phyloP scores from a whole-genome alignment of 257 asterid genomes.

The Thymus mandschuricus region DNA sequence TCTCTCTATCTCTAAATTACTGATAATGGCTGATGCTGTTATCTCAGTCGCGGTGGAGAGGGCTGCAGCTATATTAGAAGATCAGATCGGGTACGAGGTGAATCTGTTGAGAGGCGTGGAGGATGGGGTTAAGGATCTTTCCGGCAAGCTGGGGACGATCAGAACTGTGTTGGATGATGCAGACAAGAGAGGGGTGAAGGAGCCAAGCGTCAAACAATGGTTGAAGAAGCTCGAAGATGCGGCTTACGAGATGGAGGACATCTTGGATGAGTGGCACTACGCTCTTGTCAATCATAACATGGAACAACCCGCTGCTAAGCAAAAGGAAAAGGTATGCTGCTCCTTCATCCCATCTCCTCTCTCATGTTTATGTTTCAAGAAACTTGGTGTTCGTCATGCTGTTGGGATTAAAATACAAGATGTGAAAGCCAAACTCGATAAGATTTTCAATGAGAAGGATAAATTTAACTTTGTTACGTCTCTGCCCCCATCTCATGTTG shows the following conservation, averaged over 20 bases:
- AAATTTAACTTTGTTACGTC: slow-evolving; percentile 13
- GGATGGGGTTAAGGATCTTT: neutral
- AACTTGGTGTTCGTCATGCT: slow-evolving; percentile 1
- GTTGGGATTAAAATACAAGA: slow-evolving; percentile 27
- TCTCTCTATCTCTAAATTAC: no score
- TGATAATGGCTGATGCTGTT: no score
- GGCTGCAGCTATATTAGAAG: no score
- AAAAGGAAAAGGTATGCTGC: no score
- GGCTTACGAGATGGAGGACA: slow-evolving; percentile 28
- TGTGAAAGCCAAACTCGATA: slow-evolving; percentile 23
- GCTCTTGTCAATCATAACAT: neutral
- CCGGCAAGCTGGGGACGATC: no score
- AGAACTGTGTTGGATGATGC: no score
- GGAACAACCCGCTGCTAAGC: no score
- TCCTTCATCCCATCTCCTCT: no score
- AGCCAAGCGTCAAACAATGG: slow-evolving; percentile 3
- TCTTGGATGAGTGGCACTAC: slow-evolving; percentile 29
- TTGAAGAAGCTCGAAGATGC: slow-evolving; percentile 6
- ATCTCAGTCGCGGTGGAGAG: no score
- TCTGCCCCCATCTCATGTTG: neutral
- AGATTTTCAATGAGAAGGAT: slow-evolving; percentile 25
- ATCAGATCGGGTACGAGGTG: neutral
- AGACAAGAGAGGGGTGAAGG: no score
- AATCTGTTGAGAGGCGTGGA: neutral
- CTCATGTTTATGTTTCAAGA: no score